Evolutionary conservation across 1,139 yeast genomes (phyloP).

Genomic region (Ogataea hybrid): DNA sequence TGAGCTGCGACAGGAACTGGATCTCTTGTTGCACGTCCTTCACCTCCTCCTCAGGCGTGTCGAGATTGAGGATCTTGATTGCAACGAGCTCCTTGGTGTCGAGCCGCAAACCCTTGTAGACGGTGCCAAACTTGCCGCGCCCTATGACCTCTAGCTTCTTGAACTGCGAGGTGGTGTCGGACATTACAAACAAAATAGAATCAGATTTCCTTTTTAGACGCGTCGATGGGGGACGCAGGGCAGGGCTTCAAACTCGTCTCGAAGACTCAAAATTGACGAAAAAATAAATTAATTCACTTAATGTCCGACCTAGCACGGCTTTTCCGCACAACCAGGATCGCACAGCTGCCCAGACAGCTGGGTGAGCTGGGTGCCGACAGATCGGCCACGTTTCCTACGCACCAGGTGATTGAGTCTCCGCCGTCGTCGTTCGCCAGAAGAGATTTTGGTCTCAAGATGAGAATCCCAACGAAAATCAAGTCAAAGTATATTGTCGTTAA

Average conservation of each 20-base stretch:
- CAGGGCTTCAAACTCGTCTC: slow-evolving; percentile 4
- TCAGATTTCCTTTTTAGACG: slow-evolving; percentile 3
- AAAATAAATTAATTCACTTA: slow-evolving; percentile 4
- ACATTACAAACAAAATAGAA: slow-evolving; percentile 4
- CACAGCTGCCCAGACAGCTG: slow-evolving; percentile 31
- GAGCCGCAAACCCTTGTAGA: slow-evolving; percentile 74
- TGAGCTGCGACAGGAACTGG: slow-evolving; percentile 77
- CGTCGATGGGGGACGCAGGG: slow-evolving; percentile 3
- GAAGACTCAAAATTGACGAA: slow-evolving; percentile 1
- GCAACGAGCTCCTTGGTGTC: slow-evolving; percentile 80
- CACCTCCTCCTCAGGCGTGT: slow-evolving; percentile 92
- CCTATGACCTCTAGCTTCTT: slow-evolving; percentile 91
- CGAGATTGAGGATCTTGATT: slow-evolving; percentile 87
- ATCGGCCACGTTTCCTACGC: slow-evolving; percentile 41
- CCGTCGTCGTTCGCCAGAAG: slow-evolving; percentile 52
- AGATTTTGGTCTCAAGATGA: slow-evolving; percentile 64
- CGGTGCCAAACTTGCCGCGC: slow-evolving; percentile 95
- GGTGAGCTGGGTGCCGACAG: slow-evolving; percentile 25
- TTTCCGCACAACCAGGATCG: slow-evolving; percentile 28
- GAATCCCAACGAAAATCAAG: slow-evolving; percentile 49
- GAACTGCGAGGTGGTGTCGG: slow-evolving; percentile 34
- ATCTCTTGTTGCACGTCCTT: slow-evolving; percentile 93
- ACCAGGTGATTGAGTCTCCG: slow-evolving; percentile 58
- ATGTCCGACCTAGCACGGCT: slow-evolving; percentile 27
- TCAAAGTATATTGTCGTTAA: slow-evolving; percentile 48